A percentile compares a stretch with the other conserved stretches of the same genome.
These are phyloP conservation scores for Catenaria anguillulae DNA, from an alignment of 371 early-diverging fungal species.

Conservation along the genomic window DNA sequence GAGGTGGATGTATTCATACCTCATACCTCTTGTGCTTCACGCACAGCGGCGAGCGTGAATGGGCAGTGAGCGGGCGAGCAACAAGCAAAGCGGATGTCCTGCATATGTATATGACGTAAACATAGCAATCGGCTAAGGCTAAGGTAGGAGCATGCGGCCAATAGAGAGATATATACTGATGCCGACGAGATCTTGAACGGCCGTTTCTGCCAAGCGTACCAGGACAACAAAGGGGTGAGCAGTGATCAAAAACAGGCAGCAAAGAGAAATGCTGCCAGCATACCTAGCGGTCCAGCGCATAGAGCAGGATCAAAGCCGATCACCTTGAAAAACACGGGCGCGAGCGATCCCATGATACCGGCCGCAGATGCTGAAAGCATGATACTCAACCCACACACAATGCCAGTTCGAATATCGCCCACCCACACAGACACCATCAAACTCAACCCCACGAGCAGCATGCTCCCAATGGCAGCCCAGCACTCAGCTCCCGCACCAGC, in stretches of 20 bases:
- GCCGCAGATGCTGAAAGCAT: conserved; percentile 13
- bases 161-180: conserved; percentile 16
- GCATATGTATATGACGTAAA: too few relatives aligned
- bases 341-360: conserved; percentile 18
- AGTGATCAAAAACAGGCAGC: neutral
- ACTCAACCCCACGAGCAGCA: conserved; percentile 10
- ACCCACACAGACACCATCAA: conserved; percentile 14
- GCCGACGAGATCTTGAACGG: conserved; percentile 23
- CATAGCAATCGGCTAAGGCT: too few relatives aligned
- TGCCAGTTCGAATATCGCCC: conserved; percentile 10
- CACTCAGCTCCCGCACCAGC: conserved; percentile 15
- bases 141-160: neutral
- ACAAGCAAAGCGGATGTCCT: too few relatives aligned
- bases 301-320: conserved; percentile 24
- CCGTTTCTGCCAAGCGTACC: conserved; percentile 25
- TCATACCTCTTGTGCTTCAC: too few relatives aligned
- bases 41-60: too few relatives aligned
- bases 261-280: too few relatives aligned
- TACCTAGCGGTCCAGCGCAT: conserved; percentile 17
- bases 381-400: conserved; percentile 17
- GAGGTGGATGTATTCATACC: too few relatives aligned
- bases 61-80: too few relatives aligned
- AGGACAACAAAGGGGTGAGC: too few relatives aligned
- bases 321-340: conserved; percentile 17
- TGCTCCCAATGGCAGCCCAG: conserved; percentile 13